These are phyloP conservation scores for Volutella citrinella DNA, from an alignment of 2,329 filamentous ascomycete species.

Conservation along the genomic window DNA sequence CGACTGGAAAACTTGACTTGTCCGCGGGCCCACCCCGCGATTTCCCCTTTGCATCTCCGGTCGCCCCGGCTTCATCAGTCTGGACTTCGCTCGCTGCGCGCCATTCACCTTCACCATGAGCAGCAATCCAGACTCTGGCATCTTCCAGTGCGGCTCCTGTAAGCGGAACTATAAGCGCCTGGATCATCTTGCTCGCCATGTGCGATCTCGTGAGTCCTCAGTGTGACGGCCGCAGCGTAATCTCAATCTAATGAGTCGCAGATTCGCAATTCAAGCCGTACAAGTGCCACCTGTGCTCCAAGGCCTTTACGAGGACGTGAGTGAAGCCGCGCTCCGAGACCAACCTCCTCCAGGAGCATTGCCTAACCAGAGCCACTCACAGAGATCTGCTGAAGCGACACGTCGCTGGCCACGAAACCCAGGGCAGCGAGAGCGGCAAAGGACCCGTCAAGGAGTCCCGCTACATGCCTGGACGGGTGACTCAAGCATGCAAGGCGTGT, in stretches of 20 bases:
- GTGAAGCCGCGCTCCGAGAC: conserved; percentile 2
- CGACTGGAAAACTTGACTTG: too few relatives aligned
- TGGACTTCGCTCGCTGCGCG: too few relatives aligned
- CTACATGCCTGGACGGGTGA: conserved; percentile 20
- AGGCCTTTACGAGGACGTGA: conserved; percentile 29
- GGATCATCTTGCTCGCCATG: conserved; percentile 31
- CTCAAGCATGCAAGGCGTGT: conserved; percentile 26
- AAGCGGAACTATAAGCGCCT: conserved; percentile 26
- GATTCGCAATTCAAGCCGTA: conserved; percentile 31
- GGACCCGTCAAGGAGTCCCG: conserved; percentile 5
- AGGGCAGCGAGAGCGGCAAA: conserved; percentile 5
- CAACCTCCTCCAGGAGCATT: too few relatives aligned
- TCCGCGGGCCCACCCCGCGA: too few relatives aligned
- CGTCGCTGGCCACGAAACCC: conserved; percentile 18
- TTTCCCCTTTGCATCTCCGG: too few relatives aligned
- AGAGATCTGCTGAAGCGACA: conserved; percentile 28
- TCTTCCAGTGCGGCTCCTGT: conserved; percentile 27
- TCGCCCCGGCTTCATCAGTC: too few relatives aligned
- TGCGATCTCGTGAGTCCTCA: conserved; percentile 31
- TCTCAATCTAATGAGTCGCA: conserved; percentile 7
- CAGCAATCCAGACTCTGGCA: too few relatives aligned
- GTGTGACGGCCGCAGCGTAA: too few relatives aligned
- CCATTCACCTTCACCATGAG: too few relatives aligned
- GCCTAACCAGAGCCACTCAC: neutral
- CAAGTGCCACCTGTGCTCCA: conserved; percentile 27